Base-by-base conservation (phyloP, 2,329 filamentous ascomycete species). In the Scopulariopsis brevicaulis region DNA sequence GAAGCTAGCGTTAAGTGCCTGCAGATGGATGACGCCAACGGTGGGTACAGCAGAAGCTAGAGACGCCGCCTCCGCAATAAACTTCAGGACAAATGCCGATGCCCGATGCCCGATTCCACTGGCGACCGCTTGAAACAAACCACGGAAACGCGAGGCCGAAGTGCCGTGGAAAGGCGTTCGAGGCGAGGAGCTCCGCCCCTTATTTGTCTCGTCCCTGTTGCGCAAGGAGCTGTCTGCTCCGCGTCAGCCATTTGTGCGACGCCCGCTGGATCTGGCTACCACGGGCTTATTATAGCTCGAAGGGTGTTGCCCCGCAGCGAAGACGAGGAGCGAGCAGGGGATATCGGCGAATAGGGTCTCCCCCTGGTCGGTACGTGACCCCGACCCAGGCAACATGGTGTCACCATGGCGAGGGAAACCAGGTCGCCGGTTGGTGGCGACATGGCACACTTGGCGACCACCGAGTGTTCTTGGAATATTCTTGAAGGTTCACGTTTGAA, bases 1-100 rank as follows among this genome's bases (percentile, higher is more conserved):
- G 40, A 46, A 14, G 40, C 40, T 46, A 55, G 37, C 20, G 54
- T 43, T 32, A 55, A 55, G 54, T 55, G 54, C 54, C 37, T 55
- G 54, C 54, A 55, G 54, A 28, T 46, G 54, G 37, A 55, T 46
- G 40, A 46, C 40, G 40, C 40, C n/a, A 46, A 46, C 40, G 14
- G 40, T 46, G 14, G 40, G 40, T 46, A 43, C 14, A n/a, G 18
- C 40, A 32, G 11, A 46, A 46, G 6, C 40, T 18, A 5, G 15
- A 43, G 12, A 14, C 14, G 40, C 15, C 40, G 28, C 28, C 28
- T 32, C 28, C 28, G 8, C 28, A 32, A 32, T 32, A 46, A 14
- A n/a, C 40, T n/a, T 46, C 40, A n/a, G 18, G 15, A n/a, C 15
- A 46, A n/a, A 32, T 32, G 28, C 28, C 28, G 28, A 32, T 32